Base-by-base conservation (phyloP, 345 rosid genomes). In the Crucihimalaya himalaica region DNA sequence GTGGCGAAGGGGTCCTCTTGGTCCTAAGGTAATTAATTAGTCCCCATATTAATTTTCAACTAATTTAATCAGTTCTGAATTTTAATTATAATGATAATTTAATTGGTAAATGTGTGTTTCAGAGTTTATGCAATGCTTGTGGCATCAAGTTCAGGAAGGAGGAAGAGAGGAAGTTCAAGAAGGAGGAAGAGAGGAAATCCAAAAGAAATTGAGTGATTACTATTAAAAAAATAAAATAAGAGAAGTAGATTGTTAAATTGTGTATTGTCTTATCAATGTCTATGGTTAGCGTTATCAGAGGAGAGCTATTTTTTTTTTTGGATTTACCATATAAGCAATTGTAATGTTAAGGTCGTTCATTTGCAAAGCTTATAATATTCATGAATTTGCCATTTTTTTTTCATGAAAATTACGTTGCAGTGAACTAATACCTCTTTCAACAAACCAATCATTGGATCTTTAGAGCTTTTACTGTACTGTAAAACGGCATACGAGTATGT, bases 1-100 rank as follows among this genome's bases (percentile, higher is more conserved):
- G 81, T 77, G 81, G 81, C 81, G 81, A 5, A 77, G 46, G 18
- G 81, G 77, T 66, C 81, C 81, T 50, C 81, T 77, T 65, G 81
- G 81, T 71, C 73, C 73, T 5, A 71, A 77, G 73, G 81, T 72
- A 20, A 51, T 54, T 45, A n/a, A 51, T 54, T 55, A n/a, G 8
- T 59, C 35, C 21, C n/a, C 5, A 3, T 23, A 15, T 2, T 58
- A 34, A 15, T 2, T 58, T 10, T 48, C 2, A 32, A 46, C 13
- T 60, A 37, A 76, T 55, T 63, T 53, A 68, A 43, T 43, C 7
- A 8, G 4, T 59, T 53, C 46, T 42, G 13, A 56, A 19, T 50
- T 50, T 51, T 66, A 39, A 74, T 50, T 57, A 65, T 2, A 50
- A 12, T 13, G 8, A 42, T 21, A 6, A 32, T 43, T 4, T 10